Conservation (phyloP, 352 stramenopile species). For the Phytophthora pinifolia region DNA sequence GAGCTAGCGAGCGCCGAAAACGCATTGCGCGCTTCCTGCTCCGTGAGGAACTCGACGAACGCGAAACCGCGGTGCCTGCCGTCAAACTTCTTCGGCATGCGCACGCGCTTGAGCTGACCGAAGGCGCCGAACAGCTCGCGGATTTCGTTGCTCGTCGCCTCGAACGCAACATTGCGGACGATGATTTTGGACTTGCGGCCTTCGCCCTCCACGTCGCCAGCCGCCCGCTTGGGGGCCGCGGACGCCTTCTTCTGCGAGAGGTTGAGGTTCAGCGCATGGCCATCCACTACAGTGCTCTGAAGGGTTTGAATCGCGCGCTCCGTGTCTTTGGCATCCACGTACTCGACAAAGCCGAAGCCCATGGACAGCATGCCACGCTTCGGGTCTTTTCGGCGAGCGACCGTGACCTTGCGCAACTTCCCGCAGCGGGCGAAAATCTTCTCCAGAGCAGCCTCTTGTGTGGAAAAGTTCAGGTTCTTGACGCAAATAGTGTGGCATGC, state of each 20-base stretch:
- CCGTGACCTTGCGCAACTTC: slow-evolving; percentile 83
- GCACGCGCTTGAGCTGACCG: slow-evolving; percentile 96
- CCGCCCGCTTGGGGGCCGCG: slow-evolving; percentile 42
- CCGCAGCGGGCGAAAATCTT: slow-evolving; percentile 70
- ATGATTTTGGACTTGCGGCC: slow-evolving; percentile 95
- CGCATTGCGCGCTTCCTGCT: slow-evolving; percentile 93
- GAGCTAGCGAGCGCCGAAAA: slow-evolving; percentile 93
- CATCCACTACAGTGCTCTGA: slow-evolving; percentile 91
- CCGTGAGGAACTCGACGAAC: slow-evolving; percentile 98
- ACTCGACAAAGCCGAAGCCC: slow-evolving; percentile 99
- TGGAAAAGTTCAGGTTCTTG: slow-evolving; percentile 99
- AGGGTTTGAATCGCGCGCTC: slow-evolving; percentile 80
- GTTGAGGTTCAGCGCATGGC: slow-evolving; percentile 94
- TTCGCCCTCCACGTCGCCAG: slow-evolving; percentile 32
- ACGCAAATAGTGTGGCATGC: slow-evolving; percentile 93
- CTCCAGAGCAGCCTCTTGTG: slow-evolving; percentile 88
- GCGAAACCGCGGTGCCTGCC: slow-evolving; percentile 97
- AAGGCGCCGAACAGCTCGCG: slow-evolving; percentile 97
- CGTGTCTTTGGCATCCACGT: slow-evolving; percentile 83
- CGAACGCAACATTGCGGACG: slow-evolving; percentile 98
- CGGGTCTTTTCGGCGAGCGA: slow-evolving; percentile 83
- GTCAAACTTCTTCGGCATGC: slow-evolving; percentile 99
- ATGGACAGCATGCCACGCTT: slow-evolving; percentile 92
- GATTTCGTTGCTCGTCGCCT: slow-evolving; percentile 96
- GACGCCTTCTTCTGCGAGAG: slow-evolving; percentile 90